Percentiles rank a stretch among this genome's conserved stretches.
Evolutionary conservation across 2,329 filamentous ascomycete genomes (phyloP).

Genomic region (Cladosporium colombiae): DNA sequence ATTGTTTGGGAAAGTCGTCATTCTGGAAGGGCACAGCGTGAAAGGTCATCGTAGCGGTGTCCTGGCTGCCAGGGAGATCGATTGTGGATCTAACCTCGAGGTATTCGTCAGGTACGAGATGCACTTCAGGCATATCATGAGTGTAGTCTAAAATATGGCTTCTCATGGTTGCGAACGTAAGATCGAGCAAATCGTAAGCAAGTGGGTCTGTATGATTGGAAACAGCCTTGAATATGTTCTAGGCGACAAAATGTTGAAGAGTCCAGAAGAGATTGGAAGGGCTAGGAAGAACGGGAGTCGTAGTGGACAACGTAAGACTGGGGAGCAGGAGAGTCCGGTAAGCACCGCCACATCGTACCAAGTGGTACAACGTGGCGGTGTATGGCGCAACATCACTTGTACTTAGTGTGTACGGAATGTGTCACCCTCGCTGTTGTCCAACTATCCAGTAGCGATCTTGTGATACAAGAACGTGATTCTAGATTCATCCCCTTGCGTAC

Average conservation of each 20-base stretch:
- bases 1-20: background rate
- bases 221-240: background rate
- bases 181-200: background rate
- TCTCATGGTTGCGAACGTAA: background rate
- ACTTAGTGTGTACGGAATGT: background rate
- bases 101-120: background rate
- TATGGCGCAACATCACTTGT: background rate
- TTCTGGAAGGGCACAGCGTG: background rate
- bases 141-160: background rate
- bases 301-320: background rate
- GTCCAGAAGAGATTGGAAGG: background rate
- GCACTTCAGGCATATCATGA: background rate
- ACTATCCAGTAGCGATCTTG: background rate
- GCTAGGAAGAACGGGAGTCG: background rate
- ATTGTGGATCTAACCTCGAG: background rate
- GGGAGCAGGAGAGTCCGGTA: background rate
- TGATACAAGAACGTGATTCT: background rate
- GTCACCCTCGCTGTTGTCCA: background rate
- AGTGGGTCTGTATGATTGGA: background rate
- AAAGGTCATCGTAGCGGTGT: background rate
- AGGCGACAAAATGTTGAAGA: background rate
- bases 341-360: background rate
- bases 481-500: background rate
- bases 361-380: background rate
- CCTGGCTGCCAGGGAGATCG: background rate